Percentiles rank a stretch among this genome's conserved stretches.
These are phyloP conservation scores for Pleurotus citrinopileatus DNA, from an alignment of 768 basidiomycete species.

Conservation along the genomic window DNA sequence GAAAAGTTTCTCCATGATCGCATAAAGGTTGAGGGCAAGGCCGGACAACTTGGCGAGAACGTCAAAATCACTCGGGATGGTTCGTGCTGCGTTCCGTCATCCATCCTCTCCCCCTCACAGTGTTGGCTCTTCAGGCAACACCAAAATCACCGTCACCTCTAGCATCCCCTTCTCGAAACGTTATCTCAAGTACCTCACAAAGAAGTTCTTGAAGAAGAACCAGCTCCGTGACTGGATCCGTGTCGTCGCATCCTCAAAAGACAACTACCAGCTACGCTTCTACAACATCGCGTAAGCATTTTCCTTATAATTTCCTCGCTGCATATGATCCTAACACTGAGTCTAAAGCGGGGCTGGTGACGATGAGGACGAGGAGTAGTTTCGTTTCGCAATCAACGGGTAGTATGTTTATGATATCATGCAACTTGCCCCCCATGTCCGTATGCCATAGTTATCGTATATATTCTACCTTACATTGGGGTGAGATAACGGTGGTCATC, in stretches of 20 bases:
- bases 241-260: slow-evolving; percentile 92
- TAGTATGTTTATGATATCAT: too few species aligned
- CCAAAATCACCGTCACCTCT: slow-evolving; percentile 82
- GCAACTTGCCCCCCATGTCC: too few species aligned
- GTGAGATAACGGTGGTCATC: too few species aligned
- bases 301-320: neutral
- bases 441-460: neutral
- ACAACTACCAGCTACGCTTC: slow-evolving; percentile 92
- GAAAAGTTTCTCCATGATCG: slow-evolving; percentile 92
- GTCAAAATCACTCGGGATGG: slow-evolving; percentile 88
- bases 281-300: slow-evolving; percentile 82
- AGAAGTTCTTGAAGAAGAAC: slow-evolving; percentile 99
- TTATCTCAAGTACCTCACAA: slow-evolving; percentile 98
- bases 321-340: slow-evolving; percentile 12
- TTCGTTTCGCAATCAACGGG: neutral
- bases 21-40: slow-evolving; percentile 90
- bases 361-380: slow-evolving; percentile 32
- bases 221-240: slow-evolving; percentile 95
- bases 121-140: slow-evolving; percentile 48
- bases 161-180: slow-evolving; percentile 93
- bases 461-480: neutral
- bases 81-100: slow-evolving; percentile 36
- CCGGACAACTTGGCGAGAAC: slow-evolving; percentile 87
- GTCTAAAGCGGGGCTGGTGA: slow-evolving; percentile 28
- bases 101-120: neutral